Conservation (phyloP, 1,284 basidiomycete species). For the Phylloboletellus chloephorus region DNA sequence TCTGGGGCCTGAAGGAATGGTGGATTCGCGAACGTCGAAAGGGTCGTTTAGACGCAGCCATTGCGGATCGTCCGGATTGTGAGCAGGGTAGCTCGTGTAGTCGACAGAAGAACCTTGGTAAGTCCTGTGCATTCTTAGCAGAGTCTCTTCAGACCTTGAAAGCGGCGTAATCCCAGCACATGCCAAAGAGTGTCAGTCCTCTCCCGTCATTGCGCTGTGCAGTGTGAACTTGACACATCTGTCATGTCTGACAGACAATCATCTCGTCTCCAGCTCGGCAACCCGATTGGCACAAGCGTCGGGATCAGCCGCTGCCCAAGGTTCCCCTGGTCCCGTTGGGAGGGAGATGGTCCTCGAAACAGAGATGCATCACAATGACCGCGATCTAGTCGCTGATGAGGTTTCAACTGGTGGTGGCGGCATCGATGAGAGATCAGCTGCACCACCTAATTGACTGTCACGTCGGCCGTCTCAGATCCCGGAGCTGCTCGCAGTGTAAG, state of each 20-base stretch:
- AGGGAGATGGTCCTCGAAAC: conserved; percentile 1
- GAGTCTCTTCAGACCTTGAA: background rate
- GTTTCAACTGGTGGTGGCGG: background rate
- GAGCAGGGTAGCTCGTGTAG: conserved; percentile 50
- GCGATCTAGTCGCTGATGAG: background rate
- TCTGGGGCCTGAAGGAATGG: conserved; percentile 72
- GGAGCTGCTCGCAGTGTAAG: too few species aligned
- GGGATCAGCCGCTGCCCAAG: background rate
- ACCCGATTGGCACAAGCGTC: conserved; percentile 8
- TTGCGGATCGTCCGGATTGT: conserved; percentile 59
- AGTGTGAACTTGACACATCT: conserved; percentile 2
- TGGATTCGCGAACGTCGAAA: conserved; percentile 71
- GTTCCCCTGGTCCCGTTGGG: conserved; percentile 1
- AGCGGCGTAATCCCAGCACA: conserved; percentile 42
- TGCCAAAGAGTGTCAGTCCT: conserved; percentile 61
- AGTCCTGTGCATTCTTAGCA: conserved; percentile 22
- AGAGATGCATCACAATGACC: conserved; percentile 3
- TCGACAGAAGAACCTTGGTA: conserved; percentile 60
- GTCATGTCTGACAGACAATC: conserved; percentile 39
- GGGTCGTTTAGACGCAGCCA: conserved; percentile 49
- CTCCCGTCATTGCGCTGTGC: background rate
- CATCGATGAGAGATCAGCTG: conserved; percentile 2
- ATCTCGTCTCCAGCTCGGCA: conserved; percentile 34
- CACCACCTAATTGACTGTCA: too few species aligned
- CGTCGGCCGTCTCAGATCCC: too few species aligned